Percentiles rank a stretch among this genome's conserved stretches.
Conservation (phyloP, 2,329 filamentous ascomycete genomes). For the Cordyceps cicadae region DNA sequence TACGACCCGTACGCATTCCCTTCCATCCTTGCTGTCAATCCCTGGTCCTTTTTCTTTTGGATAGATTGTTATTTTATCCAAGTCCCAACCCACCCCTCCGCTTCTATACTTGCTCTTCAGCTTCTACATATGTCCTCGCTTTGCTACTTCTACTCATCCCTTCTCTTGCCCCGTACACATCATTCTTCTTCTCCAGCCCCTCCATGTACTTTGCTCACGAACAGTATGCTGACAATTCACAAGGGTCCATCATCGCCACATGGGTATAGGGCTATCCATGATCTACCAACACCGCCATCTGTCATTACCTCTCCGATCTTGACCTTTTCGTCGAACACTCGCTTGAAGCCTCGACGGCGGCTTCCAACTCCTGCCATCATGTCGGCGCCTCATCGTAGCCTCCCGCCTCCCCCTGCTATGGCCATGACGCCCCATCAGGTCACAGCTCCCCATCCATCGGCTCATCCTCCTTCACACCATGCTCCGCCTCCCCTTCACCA, state of each 20-base stretch:
- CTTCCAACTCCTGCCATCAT: conserved; percentile 43
- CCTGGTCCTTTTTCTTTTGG: not conserved
- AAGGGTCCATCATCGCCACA: conserved; percentile 35
- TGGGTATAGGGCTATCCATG: conserved; percentile 44
- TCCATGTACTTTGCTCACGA: not conserved
- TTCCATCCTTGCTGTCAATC: not conserved
- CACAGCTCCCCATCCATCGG: conserved; percentile 10
- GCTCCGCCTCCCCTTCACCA: conserved; percentile 13
- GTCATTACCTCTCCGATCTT: conserved; percentile 39
- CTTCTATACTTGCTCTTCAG: not conserved
- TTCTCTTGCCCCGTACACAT: not conserved
- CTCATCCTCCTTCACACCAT: conserved; percentile 7
- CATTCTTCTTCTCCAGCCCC: not conserved
- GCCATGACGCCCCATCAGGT: conserved; percentile 37
- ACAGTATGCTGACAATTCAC: conserved; percentile 45
- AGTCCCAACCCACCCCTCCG: not conserved
- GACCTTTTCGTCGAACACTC: conserved; percentile 10
- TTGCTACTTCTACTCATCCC: not conserved
- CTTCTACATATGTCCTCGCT: not conserved
- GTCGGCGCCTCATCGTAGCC: conserved; percentile 54
- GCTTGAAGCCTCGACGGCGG: conserved; percentile 25
- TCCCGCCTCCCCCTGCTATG: conserved; percentile 55
- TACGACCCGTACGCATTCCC: conserved; percentile 10
- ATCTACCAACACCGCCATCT: conserved; percentile 41
- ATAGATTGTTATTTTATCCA: conserved; percentile 5